phyloP scores from a whole-genome alignment of 202 grass and related monocot genomes.

The Zoysia matrella region DNA sequence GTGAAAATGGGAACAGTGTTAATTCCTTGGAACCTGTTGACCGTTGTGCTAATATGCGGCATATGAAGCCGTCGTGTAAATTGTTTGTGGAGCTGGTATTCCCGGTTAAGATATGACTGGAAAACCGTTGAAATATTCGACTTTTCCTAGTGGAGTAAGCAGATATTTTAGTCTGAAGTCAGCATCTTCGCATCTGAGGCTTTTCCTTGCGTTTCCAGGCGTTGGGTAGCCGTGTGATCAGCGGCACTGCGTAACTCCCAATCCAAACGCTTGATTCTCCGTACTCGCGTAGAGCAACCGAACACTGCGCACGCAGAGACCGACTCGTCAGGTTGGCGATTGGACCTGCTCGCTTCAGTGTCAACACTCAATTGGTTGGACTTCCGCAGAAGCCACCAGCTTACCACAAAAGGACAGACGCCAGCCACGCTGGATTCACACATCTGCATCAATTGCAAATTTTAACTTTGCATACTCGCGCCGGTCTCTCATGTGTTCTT shows the following conservation, averaged over 20 bases:
- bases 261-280: background rate
- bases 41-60: background rate
- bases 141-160: background rate
- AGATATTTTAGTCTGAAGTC: background rate
- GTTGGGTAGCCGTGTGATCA: background rate
- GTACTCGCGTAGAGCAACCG: conserved; percentile 41
- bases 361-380: conserved; percentile 22
- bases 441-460: background rate
- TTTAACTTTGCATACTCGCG: conserved; percentile 12
- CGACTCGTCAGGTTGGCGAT: conserved; percentile 23
- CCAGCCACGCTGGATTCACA: background rate
- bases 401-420: background rate
- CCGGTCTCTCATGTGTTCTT: background rate
- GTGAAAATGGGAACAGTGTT: conserved; percentile 22
- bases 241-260: background rate
- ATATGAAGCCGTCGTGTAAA: conserved; percentile 26
- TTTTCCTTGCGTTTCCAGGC: conserved; percentile 27
- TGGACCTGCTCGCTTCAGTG: conserved; percentile 27
- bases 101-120: background rate
- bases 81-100: background rate
- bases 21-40: conserved; percentile 11
- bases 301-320: conserved; percentile 17
- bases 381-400: background rate
- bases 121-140: background rate
- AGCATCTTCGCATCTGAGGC: background rate